phyloP scores from a whole-genome alignment of 2,329 filamentous ascomycete species.

The Dactylellina haptotyla region DNA sequence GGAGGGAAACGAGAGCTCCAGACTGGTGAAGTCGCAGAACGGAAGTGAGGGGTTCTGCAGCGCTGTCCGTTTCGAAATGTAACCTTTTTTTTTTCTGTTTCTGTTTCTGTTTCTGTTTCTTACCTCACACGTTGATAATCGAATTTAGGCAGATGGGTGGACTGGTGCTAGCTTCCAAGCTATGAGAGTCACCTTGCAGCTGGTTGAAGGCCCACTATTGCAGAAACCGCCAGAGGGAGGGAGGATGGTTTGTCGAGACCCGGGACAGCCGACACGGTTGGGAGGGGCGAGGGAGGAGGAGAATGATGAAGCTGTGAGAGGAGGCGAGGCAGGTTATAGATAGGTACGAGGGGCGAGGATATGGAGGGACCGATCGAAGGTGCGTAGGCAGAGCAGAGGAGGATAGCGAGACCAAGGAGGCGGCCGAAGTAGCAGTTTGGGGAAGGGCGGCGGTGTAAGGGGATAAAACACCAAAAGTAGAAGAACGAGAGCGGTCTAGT shows the following conservation, averaged over 20 bases:
- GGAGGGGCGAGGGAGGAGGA: background rate
- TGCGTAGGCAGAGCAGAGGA: too few relatives aligned
- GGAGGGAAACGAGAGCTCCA: conserved; percentile 5
- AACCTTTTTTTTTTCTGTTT: conserved; percentile 11
- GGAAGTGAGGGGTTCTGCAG: conserved; percentile 43
- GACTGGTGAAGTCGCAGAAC: conserved; percentile 21
- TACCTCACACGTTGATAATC: conserved; percentile 29
- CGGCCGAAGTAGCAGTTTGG: too few relatives aligned
- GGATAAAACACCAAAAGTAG: too few relatives aligned
- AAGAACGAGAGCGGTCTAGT: too few relatives aligned
- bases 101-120: too few relatives aligned
- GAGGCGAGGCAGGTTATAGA: background rate
- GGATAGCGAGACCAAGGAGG: too few relatives aligned
- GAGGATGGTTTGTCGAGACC: conserved; percentile 3
- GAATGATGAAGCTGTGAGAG: background rate
- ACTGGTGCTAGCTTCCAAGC: conserved; percentile 38
- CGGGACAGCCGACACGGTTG: background rate
- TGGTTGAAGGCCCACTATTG: conserved; percentile 41
- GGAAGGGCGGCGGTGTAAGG: too few relatives aligned
- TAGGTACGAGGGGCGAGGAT: conserved; percentile 1
- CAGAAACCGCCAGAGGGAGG: background rate
- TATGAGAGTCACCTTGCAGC: conserved; percentile 40
- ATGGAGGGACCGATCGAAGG: too few relatives aligned
- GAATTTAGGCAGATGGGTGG: conserved; percentile 46
- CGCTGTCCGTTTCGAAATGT: conserved; percentile 36